Evolutionary conservation across 768 basidiomycete species (phyloP).

Genomic region (Obba rivulosa): DNA sequence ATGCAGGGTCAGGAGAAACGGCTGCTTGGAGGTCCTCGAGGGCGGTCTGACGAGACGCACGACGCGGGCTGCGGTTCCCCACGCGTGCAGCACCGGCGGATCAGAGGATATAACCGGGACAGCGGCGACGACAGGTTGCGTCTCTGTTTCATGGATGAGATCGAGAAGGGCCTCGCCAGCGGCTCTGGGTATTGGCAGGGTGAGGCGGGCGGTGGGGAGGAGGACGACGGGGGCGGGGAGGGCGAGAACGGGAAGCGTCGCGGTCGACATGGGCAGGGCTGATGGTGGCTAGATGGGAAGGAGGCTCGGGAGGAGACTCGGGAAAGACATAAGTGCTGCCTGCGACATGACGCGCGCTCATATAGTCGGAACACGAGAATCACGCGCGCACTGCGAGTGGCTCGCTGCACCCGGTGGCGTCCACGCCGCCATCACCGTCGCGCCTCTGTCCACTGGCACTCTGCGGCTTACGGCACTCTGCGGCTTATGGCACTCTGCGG

Average conservation of each 20-base stretch:
- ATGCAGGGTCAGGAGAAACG: constrained; percentile 67
- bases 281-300: too few species aligned
- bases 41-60: constrained; percentile 63
- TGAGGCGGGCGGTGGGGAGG: constrained; percentile 66
- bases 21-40: constrained; percentile 44
- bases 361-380: too few species aligned
- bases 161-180: constrained; percentile 63
- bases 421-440: too few species aligned
- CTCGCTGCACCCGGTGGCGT: too few species aligned
- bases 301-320: too few species aligned
- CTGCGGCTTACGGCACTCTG: too few species aligned
- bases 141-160: constrained; percentile 64
- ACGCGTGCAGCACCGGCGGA: constrained; percentile 34
- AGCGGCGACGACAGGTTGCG: constrained; percentile 65
- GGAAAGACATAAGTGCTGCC: too few species aligned
- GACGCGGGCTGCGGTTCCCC: constrained; percentile 69
- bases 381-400: too few species aligned
- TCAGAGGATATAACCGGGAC: constrained; percentile 42
- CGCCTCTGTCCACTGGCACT: too few species aligned
- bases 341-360: too few species aligned
- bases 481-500: too few species aligned
- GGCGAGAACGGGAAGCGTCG: constrained; percentile 54
- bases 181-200: constrained; percentile 56
- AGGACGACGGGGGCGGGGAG: constrained; percentile 70
- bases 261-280: constrained; percentile 9